A percentile compares a stretch with the other conserved stretches of the same genome.
phyloP scores from a whole-genome alignment of 345 rosid genomes.

The Pistacia vera region DNA sequence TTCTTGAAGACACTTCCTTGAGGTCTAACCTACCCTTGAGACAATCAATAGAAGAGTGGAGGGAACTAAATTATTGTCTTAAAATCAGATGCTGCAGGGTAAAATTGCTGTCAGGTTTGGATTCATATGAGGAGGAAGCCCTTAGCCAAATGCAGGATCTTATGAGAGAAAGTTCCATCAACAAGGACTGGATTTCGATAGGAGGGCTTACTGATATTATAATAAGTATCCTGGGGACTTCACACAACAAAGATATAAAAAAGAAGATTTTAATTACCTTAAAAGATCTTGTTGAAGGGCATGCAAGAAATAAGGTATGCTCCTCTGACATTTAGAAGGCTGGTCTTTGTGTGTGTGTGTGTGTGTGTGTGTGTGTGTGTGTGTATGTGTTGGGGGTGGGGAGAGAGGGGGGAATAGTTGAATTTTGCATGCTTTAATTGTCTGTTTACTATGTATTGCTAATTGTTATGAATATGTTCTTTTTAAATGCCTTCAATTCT shows the following conservation, averaged over 20 bases:
- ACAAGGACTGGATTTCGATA: conserved; percentile 67
- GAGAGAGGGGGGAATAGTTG: no score
- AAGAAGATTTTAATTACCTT: conserved; percentile 54
- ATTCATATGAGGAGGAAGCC: conserved; percentile 43
- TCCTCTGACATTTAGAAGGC: not conserved
- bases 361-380: no score
- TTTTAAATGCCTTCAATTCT: not conserved
- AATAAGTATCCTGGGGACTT: conserved; percentile 46
- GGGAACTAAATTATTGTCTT: conserved; percentile 69
- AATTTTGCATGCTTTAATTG: not conserved
- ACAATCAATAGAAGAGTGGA: conserved; percentile 77
- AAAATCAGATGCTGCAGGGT: conserved; percentile 53
- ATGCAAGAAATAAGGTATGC: conserved; percentile 61
- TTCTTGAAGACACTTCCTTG: conserved; percentile 56
- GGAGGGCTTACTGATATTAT: conserved; percentile 57
- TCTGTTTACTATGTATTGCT: not conserved
- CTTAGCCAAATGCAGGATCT: conserved; percentile 59
- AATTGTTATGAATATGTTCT: not conserved
- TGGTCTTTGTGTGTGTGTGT: no score
- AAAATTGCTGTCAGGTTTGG: conserved; percentile 46
- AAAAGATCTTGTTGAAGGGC: conserved; percentile 54
- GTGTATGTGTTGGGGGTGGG: no score
- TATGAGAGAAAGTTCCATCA: conserved; percentile 57
- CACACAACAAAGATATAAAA: conserved; percentile 52
- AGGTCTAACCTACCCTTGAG: conserved; percentile 62